These are phyloP conservation scores for Psilocybe azurescens DNA, from an alignment of 768 basidiomycete species.

Conservation along the genomic window DNA sequence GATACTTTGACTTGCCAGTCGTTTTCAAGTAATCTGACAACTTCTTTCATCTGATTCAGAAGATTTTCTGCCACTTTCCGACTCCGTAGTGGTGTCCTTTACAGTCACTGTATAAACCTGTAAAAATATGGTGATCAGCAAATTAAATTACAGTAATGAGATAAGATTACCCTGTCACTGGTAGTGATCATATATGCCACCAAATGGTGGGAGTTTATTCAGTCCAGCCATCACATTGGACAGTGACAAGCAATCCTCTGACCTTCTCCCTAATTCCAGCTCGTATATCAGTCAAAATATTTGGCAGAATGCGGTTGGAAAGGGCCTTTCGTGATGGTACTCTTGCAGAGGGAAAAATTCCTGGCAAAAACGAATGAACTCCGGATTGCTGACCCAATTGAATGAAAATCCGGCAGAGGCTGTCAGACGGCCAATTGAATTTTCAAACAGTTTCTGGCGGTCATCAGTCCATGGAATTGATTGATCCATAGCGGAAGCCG, in stretches of 20 bases:
- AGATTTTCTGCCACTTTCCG: constrained; percentile 37
- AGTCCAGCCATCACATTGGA: constrained; percentile 43
- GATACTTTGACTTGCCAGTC: constrained; percentile 28
- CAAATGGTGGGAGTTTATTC: constrained; percentile 34
- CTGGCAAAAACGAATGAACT: constrained; percentile 33
- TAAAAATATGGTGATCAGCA: not conserved
- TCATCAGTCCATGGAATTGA: not conserved
- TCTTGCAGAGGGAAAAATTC: constrained; percentile 35
- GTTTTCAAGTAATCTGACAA: constrained; percentile 29
- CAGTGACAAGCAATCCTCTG: constrained; percentile 25
- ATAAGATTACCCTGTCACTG: constrained; percentile 22
- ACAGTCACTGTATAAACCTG: constrained; percentile 37
- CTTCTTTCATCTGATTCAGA: constrained; percentile 18
- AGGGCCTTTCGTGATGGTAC: constrained; percentile 19
- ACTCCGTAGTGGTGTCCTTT: constrained; percentile 35
- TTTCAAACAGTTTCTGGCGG: constrained; percentile 29
- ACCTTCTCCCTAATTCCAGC: not conserved
- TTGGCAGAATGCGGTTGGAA: constrained; percentile 4
- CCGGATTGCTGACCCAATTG: constrained; percentile 42
- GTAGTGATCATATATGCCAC: constrained; percentile 37
- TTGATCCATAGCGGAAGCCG: not conserved
- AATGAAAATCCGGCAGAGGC: constrained; percentile 38
- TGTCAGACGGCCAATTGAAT: constrained; percentile 28
- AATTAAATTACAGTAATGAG: constrained; percentile 23
- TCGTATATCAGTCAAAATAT: constrained; percentile 2